These are phyloP conservation scores for Erodium maritimum DNA, from an alignment of 345 rosid genomes.

Conservation along the genomic window DNA sequence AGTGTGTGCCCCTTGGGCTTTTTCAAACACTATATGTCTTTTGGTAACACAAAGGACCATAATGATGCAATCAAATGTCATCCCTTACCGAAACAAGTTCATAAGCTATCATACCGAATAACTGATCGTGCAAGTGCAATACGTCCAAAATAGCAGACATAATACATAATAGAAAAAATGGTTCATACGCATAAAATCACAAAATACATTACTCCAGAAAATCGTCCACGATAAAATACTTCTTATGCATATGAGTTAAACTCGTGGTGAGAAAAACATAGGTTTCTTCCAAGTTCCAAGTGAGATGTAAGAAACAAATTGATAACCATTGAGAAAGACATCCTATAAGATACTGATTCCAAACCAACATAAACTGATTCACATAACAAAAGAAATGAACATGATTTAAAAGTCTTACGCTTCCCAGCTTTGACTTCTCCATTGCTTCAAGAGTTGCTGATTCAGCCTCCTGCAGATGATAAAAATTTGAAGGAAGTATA, in stretches of 20 bases:
- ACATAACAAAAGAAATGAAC: neutral
- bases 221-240: neutral
- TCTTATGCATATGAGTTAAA: too few species aligned
- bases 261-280: neutral
- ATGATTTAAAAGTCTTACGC: constrained; percentile 32
- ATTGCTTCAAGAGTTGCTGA: constrained; percentile 82
- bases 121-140: neutral
- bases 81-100: neutral
- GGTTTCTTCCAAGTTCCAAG: neutral
- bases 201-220: neutral
- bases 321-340: neutral
- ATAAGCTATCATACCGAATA: neutral
- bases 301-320: neutral
- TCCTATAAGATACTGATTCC: too few species aligned
- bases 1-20: neutral
- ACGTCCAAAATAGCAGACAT: neutral
- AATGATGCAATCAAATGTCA: neutral
- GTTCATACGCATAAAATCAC: neutral
- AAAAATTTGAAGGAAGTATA: neutral
- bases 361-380: neutral
- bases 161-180: neutral
- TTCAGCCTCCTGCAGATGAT: constrained; percentile 64
- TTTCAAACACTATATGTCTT: too few species aligned
- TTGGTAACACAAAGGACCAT: too few species aligned
- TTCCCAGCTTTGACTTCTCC: constrained; percentile 71